Conservation (phyloP, 2,329 filamentous ascomycete species). For the Exutisphaerella laricina region DNA sequence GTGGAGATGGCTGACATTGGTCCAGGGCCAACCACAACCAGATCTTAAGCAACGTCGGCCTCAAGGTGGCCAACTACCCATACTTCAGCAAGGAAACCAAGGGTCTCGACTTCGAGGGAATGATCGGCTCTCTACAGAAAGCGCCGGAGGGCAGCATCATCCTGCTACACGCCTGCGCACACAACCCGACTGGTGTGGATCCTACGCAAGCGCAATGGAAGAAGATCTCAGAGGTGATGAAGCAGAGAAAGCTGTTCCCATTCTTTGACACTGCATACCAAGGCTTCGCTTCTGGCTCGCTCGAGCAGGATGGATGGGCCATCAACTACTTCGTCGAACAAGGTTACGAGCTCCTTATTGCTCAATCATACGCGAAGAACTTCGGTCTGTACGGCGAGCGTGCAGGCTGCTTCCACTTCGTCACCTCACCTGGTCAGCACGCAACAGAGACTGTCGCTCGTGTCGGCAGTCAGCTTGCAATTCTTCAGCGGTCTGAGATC, state of each 20-base stretch:
- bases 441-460: conserved; percentile 56
- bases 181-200: conserved; percentile 97
- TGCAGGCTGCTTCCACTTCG: conserved; percentile 91
- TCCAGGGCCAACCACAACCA: conserved; percentile 81
- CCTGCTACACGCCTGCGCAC: conserved; percentile 88
- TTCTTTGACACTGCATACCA: conserved; percentile 99
- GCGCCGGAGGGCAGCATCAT: conserved; percentile 79
- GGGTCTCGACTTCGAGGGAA: conserved; percentile 86
- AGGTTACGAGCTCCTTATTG: conserved; percentile 64
- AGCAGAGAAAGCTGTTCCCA: conserved; percentile 78
- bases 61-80: conserved; percentile 76
- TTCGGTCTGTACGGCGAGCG: conserved; percentile 90
- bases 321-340: conserved; percentile 90
- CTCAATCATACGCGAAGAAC: conserved; percentile 52
- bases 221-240: conserved; percentile 73
- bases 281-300: conserved; percentile 89
- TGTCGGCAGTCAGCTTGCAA: conserved; percentile 81
- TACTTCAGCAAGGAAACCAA: conserved; percentile 89
- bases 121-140: conserved; percentile 63
- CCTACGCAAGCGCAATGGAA: conserved; percentile 93
- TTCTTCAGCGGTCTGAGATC: conserved; percentile 95
- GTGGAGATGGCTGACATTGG: not conserved
- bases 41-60: conserved; percentile 87
- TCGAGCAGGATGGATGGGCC: conserved; percentile 80
- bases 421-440: conserved; percentile 66